Conservation (phyloP, 108 stramenopile species). For the Fistulifera pelliculosa region DNA sequence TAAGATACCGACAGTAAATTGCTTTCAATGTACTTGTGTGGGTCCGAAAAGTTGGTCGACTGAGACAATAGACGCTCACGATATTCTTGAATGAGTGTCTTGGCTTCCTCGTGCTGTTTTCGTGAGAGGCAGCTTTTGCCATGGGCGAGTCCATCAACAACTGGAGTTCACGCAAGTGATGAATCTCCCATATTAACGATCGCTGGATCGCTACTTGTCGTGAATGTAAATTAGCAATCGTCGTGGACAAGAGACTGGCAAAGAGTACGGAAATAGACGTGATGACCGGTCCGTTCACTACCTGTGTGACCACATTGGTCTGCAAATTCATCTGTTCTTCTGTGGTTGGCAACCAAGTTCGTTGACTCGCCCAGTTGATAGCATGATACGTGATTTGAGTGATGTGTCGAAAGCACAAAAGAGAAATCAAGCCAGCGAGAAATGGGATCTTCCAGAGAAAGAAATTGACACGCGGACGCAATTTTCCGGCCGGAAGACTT, state of each 20-base stretch:
- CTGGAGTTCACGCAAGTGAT: conserved; percentile 1
- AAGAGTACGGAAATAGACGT: conserved; percentile 18
- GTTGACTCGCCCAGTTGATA: conserved; percentile 4
- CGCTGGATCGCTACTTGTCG: conserved; percentile 2
- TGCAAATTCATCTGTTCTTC: conserved; percentile 7
- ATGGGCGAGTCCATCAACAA: not conserved
- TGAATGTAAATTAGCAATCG: conserved; percentile 5
- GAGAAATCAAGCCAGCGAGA: not conserved
- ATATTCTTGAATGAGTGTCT: not conserved
- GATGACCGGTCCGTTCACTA: conserved; percentile 20
- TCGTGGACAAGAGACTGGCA: conserved; percentile 7
- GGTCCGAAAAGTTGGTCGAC: not conserved
- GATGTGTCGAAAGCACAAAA: not conserved
- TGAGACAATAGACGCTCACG: not conserved
- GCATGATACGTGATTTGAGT: not conserved
- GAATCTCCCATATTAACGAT: conserved; percentile 1
- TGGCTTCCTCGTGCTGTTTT: too few relatives aligned
- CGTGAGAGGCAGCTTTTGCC: not conserved
- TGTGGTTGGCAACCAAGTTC: conserved; percentile 6
- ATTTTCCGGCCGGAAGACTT: too few relatives aligned
- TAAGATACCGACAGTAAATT: not conserved
- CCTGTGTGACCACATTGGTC: conserved; percentile 15
- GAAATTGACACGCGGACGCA: too few relatives aligned
- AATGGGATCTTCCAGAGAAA: conserved; percentile 2
- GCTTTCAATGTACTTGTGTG: not conserved